Evolutionary conservation across 768 basidiomycete species (phyloP), one percentile per base, ranked within the genome.

Genomic region (Russula foetens): DNA sequence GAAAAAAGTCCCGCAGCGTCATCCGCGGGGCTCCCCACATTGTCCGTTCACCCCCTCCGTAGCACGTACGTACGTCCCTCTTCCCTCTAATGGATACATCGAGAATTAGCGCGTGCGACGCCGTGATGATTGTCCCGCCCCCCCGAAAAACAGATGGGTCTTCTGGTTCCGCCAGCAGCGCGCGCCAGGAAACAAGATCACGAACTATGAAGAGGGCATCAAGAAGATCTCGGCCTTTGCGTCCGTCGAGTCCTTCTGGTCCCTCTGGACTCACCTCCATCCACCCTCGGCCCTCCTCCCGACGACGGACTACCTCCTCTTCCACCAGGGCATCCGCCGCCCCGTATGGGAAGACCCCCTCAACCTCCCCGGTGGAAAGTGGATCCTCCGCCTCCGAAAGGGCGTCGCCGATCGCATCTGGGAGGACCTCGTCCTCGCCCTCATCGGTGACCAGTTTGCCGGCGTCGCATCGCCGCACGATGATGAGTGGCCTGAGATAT

Each of bases 311-410:
- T 92, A 96, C 64, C 84, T 98, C 33, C 81, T 97, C 64, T 97
- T 98, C 76, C 91, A 94, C 67, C 77, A 83, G 2, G 86, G 85
- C 43, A 79, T 98, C 59, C 85, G 87, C 24, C 81, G 92, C 45
- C 95, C 96, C 0, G 88, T 96, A 3, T 98, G 96, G 96, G 96
- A 98, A 71, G 94, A 97, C 72, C 88, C 92, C 15, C 76, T 92
- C 58, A 97, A 97, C 71, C 72, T 84, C 51, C 71, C 83, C 17
- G 95, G 95, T 28, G 95, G 94, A 4, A 96, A 95, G 73, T 98
- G 94, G 90, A 96, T 96, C 53, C 81, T 98, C 59, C 88, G 96
- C 55, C 80, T 98, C 50, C 83, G 85, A 67, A 97, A 98, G 70
- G 92, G 92, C 46, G 80, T 95, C 38, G 84, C 90, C 4, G 93